Evolutionary conservation across 495 filamentous ascomycete genomes (phyloP).

Genomic region (Penicillium crystallinum): DNA sequence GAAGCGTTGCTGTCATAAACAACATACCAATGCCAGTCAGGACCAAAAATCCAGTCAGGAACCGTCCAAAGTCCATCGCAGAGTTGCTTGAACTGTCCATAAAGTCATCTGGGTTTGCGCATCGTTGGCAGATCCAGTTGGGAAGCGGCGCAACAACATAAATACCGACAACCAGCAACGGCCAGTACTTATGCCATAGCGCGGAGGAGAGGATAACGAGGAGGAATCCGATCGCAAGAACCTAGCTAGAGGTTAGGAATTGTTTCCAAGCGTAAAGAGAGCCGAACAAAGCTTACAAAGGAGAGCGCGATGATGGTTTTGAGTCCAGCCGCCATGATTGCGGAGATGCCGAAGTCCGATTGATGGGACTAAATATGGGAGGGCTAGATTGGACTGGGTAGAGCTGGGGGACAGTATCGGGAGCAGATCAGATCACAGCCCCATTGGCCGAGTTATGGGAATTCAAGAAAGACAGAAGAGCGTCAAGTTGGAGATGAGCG

Average conservation of each 20-base stretch:
- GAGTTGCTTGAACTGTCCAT: slow-evolving; percentile 78
- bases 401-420: slow-evolving; percentile 3
- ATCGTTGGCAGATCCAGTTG: slow-evolving; percentile 88
- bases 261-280: background rate
- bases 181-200: slow-evolving; percentile 87
- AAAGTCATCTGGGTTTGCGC: slow-evolving; percentile 93
- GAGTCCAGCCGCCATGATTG: slow-evolving; percentile 82
- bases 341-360: slow-evolving; percentile 21
- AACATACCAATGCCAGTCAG: slow-evolving; percentile 93
- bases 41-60: slow-evolving; percentile 94
- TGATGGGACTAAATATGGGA: background rate
- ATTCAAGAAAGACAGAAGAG: slow-evolving; percentile 1
- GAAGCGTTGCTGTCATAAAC: background rate
- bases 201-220: slow-evolving; percentile 98
- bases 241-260: slow-evolving; percentile 41
- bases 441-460: slow-evolving; percentile 19
- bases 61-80: slow-evolving; percentile 84
- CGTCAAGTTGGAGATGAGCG: slow-evolving; percentile 8
- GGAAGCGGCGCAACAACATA: slow-evolving; percentile 91
- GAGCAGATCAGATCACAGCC: slow-evolving; percentile 9
- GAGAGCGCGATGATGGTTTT: slow-evolving; percentile 99
- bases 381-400: background rate
- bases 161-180: slow-evolving; percentile 89
- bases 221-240: slow-evolving; percentile 97
- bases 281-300: slow-evolving; percentile 57